Base-by-base conservation (phyloP, 768 basidiomycete genomes). In the Cyclocybe cylindracea region DNA sequence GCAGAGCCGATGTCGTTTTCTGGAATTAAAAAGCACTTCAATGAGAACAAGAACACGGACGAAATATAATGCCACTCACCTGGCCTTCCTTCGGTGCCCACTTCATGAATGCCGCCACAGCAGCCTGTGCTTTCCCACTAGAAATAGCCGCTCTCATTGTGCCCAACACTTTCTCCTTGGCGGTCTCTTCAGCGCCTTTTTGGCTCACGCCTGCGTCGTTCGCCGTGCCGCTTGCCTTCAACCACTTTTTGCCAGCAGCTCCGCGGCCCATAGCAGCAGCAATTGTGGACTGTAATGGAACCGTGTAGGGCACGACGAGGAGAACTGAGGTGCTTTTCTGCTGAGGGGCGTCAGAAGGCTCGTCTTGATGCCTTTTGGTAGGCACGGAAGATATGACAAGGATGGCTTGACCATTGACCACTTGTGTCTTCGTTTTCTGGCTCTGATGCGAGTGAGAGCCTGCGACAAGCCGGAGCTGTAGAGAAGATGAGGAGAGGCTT, bases 181-280 rank as follows among this genome's bases (percentile, higher is more conserved):
- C 54, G 2, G 44, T 40, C n/a, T 66, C 65, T n/a, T 55, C 57
- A 2, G 51, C 48, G 16, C 37, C 52, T 9, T 50, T 29, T 56
- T 46, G 7, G 10, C 39, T 10, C 31, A 32, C 5, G 39, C 53
- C 10, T 39, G 52, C n/a, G 16, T 31, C 13, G 31, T 47, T 29
- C 13, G 53, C 44, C 35, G 46, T 1, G 19, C 39, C 6, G 46
- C 46, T 9, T 24, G 50, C 54, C 35, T 54, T 56, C n/a, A 84
- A 47, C 86, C 86, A 89, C 41, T 66, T 70, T 8, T 62, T 61
- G 4, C 62, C 63, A 4, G 71, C 67, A 2, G 63, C 54, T 0
- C 74, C 77, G 44, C 77, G 78, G 2, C 87, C 85, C 57, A 90
- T 73, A 0, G 84, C 86, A 45, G 73, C 73, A 3, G 83, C 82